These are phyloP conservation scores for Aquilaria yunnanensis DNA, from an alignment of 345 rosid genomes.

Conservation along the genomic window DNA sequence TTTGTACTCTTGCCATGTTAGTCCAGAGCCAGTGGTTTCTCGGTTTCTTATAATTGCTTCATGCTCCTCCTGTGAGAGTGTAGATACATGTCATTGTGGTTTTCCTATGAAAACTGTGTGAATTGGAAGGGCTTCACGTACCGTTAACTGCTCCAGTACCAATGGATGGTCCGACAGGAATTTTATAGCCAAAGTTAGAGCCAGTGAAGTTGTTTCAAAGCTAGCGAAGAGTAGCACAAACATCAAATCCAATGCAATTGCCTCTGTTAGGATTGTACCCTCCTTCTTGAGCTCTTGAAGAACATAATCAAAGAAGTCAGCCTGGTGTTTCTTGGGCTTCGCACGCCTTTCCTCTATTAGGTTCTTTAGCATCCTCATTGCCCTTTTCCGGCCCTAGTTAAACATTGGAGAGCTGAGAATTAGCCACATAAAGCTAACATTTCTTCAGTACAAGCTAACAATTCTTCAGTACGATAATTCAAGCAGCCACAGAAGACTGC, in stretches of 20 bases:
- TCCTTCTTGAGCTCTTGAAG: conserved; percentile 75
- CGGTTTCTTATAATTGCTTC: conserved; percentile 56
- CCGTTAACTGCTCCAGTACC: conserved; percentile 68
- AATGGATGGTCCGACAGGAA: conserved; percentile 60
- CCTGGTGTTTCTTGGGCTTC: conserved; percentile 38
- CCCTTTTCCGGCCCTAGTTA: conserved; percentile 81
- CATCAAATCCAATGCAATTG: conserved; percentile 86
- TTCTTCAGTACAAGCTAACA: too few relatives aligned
- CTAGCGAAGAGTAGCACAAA: conserved; percentile 94
- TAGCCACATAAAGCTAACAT: neutral
- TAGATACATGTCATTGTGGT: conserved; percentile 10
- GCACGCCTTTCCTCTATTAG: conserved; percentile 64
- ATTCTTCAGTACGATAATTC: neutral
- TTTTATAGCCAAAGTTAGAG: conserved; percentile 77
- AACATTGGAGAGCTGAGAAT: conserved; percentile 3
- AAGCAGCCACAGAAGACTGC: neutral
- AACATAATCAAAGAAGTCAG: conserved; percentile 80
- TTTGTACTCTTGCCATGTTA: conserved; percentile 93
- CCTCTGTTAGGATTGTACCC: conserved; percentile 79
- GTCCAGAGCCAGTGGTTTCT: conserved; percentile 41
- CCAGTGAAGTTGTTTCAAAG: conserved; percentile 95
- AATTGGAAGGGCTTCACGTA: conserved; percentile 19
- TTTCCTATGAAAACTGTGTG: conserved; percentile 2
- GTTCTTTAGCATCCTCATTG: conserved; percentile 74
- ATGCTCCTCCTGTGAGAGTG: conserved; percentile 74